phyloP scores from a whole-genome alignment of 352 stramenopile species.

The Phytopythium helicoides region DNA sequence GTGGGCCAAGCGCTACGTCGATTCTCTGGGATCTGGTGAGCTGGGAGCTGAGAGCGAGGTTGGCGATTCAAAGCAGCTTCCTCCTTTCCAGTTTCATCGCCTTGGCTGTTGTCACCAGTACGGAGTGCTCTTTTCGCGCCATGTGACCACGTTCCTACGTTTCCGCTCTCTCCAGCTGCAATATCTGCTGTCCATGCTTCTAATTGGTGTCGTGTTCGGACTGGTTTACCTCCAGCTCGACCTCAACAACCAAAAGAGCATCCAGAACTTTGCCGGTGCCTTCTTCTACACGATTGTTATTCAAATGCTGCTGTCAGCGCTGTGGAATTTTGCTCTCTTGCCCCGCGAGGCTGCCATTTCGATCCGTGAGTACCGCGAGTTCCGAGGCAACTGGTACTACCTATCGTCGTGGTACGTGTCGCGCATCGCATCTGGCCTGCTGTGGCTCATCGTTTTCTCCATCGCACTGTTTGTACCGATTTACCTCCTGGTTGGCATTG shows the following conservation, averaged over 20 bases:
- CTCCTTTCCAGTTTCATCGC: constrained; percentile 24
- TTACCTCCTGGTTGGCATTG: constrained; percentile 45
- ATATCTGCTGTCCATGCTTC: constrained; percentile 39
- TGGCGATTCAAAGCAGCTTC: constrained; percentile 6
- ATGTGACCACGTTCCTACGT: constrained; percentile 17
- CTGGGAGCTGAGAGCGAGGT: constrained; percentile 9
- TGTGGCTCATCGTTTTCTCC: constrained; percentile 33
- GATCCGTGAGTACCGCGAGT: constrained; percentile 38
- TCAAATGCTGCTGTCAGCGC: constrained; percentile 41
- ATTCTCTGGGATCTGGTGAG: not conserved
- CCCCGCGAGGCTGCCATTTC: constrained; percentile 42
- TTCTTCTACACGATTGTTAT: constrained; percentile 56
- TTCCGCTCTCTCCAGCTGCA: constrained; percentile 27
- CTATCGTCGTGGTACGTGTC: constrained; percentile 43
- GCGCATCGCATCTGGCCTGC: constrained; percentile 39
- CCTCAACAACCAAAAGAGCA: constrained; percentile 36
- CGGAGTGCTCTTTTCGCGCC: constrained; percentile 26
- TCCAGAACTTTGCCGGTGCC: constrained; percentile 47
- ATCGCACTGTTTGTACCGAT: constrained; percentile 36
- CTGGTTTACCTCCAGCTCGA: constrained; percentile 45
- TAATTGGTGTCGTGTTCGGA: constrained; percentile 44
- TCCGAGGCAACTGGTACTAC: constrained; percentile 35
- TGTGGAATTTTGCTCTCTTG: constrained; percentile 33
- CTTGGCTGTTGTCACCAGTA: constrained; percentile 32
- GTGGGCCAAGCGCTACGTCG: constrained; percentile 23